phyloP scores from a whole-genome alignment of 2,329 filamentous ascomycete species.

The Xylariales sp. region DNA sequence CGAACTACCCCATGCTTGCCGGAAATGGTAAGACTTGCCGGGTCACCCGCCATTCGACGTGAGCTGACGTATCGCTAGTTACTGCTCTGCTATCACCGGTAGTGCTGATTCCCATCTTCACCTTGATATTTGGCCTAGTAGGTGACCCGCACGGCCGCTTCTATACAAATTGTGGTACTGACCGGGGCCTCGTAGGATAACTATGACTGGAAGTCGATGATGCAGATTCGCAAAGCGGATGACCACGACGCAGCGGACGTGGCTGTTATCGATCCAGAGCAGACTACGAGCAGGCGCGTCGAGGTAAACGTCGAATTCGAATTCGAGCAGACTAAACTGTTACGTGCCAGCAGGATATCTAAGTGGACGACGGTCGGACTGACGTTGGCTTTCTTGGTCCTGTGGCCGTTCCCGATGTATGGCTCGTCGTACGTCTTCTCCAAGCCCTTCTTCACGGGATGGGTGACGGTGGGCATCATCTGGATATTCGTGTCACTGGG shows the following conservation, averaged over 20 bases:
- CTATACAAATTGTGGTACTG: neutral
- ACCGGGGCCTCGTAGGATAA: slow-evolving; percentile 59
- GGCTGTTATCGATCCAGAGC: slow-evolving; percentile 74
- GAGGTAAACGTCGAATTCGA: slow-evolving; percentile 49
- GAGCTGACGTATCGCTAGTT: slow-evolving; percentile 56
- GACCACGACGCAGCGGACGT: slow-evolving; percentile 76
- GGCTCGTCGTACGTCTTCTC: slow-evolving; percentile 83
- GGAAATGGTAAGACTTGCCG: slow-evolving; percentile 66
- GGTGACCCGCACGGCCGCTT: neutral
- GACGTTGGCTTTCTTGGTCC: slow-evolving; percentile 77
- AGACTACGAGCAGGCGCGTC: slow-evolving; percentile 60
- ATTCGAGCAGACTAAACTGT: slow-evolving; percentile 42
- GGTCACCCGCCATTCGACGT: neutral
- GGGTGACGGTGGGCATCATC: slow-evolving; percentile 80
- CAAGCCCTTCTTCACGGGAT: slow-evolving; percentile 85
- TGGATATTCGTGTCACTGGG: slow-evolving; percentile 81
- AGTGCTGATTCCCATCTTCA: slow-evolving; percentile 80
- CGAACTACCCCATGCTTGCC: slow-evolving; percentile 89
- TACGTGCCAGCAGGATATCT: slow-evolving; percentile 53
- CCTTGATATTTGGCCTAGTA: slow-evolving; percentile 71
- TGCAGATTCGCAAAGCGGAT: slow-evolving; percentile 79
- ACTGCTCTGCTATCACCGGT: slow-evolving; percentile 81
- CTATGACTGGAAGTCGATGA: slow-evolving; percentile 90
- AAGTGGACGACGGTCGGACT: slow-evolving; percentile 66
- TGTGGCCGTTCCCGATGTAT: slow-evolving; percentile 96